Evolutionary conservation across 2,329 filamentous ascomycete species (phyloP), one percentile per base, ranked within the genome.

Genomic region (Monosporascus sp.): DNA sequence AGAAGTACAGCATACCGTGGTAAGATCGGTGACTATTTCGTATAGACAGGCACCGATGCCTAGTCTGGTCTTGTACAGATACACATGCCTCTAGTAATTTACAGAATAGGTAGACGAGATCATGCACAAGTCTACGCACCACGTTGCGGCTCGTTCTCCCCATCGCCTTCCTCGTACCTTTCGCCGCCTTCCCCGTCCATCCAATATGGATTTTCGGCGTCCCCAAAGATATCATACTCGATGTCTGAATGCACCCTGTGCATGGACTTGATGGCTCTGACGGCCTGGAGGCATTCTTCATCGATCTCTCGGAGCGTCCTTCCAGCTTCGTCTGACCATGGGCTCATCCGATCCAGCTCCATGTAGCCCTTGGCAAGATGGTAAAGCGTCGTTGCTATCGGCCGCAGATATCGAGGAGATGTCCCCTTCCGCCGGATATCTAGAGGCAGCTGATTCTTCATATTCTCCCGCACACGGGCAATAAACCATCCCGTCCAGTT

Each of bases 401-500:
- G 75, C 24, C 73, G 68, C 35, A 73, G 65, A 56, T 65, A 62
- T 18, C 66, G 64, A 15, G 69, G 70, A 38, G 72, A 66, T 47
- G 66, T 62, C 43, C 70, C 72, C 46, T 69, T 59, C 24, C 72
- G 67, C 25, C 73, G 74, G 47, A 70, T 57, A 48, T 75, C 72
- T 27, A 74, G 60, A 9, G 72, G 68, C 15, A 72, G 55, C 24
- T 55, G 47, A 20, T 63, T 65, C 50, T 59, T 58, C 45, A 63
- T 52, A 20, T 61, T 65, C 48, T 58, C 59, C 37, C 51, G 57
- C 2, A 47, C 50, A 7, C 71, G 71, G 43, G 64, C 65, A 3
- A 58, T 52, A 27, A 63, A 57, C 89, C 91, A 97, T 24, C 90
- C 90, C 11, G 81, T 80, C 81, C 91, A 96, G 37, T 81, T 77